Percentiles rank a stretch among this genome's conserved stretches.
phyloP scores from a whole-genome alignment of 345 rosid genomes.

The Anastatica hierochuntica region DNA sequence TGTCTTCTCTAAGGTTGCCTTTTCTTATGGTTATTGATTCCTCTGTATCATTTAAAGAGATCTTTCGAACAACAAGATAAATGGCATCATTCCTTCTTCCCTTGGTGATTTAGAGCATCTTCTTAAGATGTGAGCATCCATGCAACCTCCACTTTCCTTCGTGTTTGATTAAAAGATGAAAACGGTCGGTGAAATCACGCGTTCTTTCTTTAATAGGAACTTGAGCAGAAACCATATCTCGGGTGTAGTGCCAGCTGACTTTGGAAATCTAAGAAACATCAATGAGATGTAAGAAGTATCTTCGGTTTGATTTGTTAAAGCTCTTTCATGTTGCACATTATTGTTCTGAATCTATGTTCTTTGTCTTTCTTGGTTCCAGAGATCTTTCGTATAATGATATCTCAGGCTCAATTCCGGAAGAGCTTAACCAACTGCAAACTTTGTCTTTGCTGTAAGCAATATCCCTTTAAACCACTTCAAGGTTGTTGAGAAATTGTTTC shows the following conservation, averaged over 20 bases:
- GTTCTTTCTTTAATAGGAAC: slow-evolving; percentile 41
- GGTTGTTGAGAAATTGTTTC: neutral
- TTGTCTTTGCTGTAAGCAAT: slow-evolving; percentile 53
- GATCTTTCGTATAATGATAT: slow-evolving; percentile 89
- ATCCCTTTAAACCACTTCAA: neutral
- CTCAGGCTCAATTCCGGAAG: slow-evolving; percentile 68
- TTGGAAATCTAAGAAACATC: slow-evolving; percentile 79
- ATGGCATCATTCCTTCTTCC: slow-evolving; percentile 76
- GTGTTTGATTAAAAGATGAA: neutral
- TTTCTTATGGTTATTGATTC: neutral
- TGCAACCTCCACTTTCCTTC: neutral
- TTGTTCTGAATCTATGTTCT: slow-evolving; percentile 10
- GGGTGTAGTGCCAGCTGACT: slow-evolving; percentile 73
- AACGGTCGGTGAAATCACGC: neutral
- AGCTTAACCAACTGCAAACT: slow-evolving; percentile 69
- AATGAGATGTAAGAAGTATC: slow-evolving; percentile 65
- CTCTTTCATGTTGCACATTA: neutral
- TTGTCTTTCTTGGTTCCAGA: slow-evolving; percentile 30
- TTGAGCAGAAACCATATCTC: slow-evolving; percentile 65
- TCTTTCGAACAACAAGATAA: slow-evolving; percentile 70
- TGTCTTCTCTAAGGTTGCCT: neutral
- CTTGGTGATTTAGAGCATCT: slow-evolving; percentile 97
- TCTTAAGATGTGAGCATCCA: slow-evolving; percentile 62
- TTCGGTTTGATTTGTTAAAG: neutral
- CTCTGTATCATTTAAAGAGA: slow-evolving; percentile 40